Conservation (phyloP, 441 rosid species). For the Arabidopsis hybrid region DNA sequence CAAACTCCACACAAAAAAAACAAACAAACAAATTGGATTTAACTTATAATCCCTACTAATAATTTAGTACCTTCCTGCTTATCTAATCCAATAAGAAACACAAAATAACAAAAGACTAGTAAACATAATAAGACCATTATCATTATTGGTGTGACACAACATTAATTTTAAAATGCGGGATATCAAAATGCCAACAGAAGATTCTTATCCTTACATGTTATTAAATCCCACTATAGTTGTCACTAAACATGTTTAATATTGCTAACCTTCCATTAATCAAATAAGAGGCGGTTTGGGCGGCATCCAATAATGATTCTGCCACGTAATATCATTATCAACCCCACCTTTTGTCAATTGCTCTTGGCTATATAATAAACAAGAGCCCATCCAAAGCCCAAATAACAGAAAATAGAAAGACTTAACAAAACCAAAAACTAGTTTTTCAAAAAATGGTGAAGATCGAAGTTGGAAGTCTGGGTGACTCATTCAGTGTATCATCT, state of each 20-base stretch:
- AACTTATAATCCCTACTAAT: not conserved
- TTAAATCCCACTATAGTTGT: conserved; percentile 16
- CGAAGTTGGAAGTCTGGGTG: conserved; percentile 71
- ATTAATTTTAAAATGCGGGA: not conserved
- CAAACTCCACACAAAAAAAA: not conserved
- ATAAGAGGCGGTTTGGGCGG: conserved; percentile 66
- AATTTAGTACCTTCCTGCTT: not conserved
- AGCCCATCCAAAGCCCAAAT: not conserved
- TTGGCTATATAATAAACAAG: conserved; percentile 36
- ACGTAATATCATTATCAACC: not conserved
- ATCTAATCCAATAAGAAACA: conserved; percentile 1
- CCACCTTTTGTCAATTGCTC: conserved; percentile 14
- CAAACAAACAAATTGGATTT: not conserved
- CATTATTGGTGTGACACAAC: conserved; percentile 25
- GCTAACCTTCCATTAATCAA: conserved; percentile 9
- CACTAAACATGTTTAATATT: conserved; percentile 14
- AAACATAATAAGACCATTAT: not conserved
- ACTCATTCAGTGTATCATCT: conserved; percentile 73
- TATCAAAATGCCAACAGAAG: conserved; percentile 1
- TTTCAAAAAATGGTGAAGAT: conserved; percentile 67
- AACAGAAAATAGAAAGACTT: not conserved
- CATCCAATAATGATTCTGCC: conserved; percentile 39
- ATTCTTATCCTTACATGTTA: conserved; percentile 23
- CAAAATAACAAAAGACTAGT: not conserved
- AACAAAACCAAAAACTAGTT: not conserved